Evolutionary conservation across 768 basidiomycete species (phyloP).

Genomic region (Russula sp.): DNA sequence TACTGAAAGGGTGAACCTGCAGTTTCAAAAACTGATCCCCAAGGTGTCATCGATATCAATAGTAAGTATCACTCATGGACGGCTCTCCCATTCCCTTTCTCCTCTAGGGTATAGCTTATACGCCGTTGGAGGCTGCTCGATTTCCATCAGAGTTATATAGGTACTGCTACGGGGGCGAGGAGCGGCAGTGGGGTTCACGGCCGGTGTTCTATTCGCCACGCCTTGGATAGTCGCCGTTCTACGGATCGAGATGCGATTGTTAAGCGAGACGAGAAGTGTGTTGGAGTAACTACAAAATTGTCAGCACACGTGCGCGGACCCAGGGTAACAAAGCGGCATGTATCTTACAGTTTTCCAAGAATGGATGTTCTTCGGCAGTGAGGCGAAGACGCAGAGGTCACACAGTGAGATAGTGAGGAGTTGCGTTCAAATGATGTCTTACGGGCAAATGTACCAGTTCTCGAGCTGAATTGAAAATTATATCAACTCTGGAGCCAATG

Average conservation of each 20-base stretch:
- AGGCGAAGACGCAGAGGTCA: neutral
- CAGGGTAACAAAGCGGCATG: no score
- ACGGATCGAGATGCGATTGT: constrained; percentile 6
- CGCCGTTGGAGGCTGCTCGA: neutral
- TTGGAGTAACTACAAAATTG: neutral
- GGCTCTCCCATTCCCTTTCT: neutral
- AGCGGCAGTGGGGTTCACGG: no score
- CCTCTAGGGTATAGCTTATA: neutral
- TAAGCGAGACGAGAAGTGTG: constrained; percentile 4
- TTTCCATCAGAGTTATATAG: neutral
- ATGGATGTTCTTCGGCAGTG: neutral
- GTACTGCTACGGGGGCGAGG: neutral
- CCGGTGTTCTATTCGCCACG: no score
- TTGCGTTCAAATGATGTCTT: neutral
- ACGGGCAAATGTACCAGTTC: constrained; percentile 12
- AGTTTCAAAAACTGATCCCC: no score
- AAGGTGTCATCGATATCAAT: no score
- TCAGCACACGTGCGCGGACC: neutral
- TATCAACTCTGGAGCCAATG: neutral
- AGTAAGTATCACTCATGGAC: neutral
- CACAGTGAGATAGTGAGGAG: neutral
- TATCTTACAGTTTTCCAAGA: constrained; percentile 3
- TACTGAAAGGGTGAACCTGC: no score
- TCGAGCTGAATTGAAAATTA: neutral
- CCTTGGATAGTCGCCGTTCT: neutral